These are phyloP conservation scores for Coix lacrymajobi DNA, from an alignment of 176 grass and related monocot genomes.

Conservation along the genomic window DNA sequence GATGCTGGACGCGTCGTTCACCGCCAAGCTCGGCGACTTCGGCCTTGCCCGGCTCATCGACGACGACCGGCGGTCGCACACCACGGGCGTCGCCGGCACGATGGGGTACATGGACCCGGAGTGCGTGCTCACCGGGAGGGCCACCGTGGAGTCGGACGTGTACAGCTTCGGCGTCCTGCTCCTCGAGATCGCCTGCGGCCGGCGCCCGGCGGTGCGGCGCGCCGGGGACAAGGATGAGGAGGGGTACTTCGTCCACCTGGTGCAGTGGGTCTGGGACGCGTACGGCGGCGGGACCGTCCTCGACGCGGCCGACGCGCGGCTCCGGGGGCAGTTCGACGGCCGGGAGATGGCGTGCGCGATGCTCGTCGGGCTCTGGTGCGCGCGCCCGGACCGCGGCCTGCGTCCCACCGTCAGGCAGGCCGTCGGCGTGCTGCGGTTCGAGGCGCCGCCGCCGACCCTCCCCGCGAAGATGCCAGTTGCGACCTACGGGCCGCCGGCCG, in stretches of 20 bases:
- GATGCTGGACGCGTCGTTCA: slow-evolving; percentile 1
- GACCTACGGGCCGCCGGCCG: neutral
- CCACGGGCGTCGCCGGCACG: neutral
- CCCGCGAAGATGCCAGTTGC: slow-evolving; percentile 10
- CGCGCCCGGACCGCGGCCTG: neutral
- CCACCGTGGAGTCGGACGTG: neutral
- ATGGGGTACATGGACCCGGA: slow-evolving; percentile 3
- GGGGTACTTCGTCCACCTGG: neutral
- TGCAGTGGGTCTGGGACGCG: slow-evolving; percentile 6
- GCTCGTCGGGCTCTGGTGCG: neutral
- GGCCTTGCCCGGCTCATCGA: neutral
- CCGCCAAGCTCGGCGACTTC: slow-evolving; percentile 30
- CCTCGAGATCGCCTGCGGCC: slow-evolving; percentile 18
- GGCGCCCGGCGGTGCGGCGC: neutral
- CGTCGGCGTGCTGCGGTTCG: slow-evolving; percentile 19
- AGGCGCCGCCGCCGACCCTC: neutral
- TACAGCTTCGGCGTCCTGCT: slow-evolving; percentile 50
- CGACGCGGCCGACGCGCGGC: neutral
- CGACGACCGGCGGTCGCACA: neutral
- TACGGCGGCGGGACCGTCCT: neutral
- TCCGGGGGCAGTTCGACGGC: neutral
- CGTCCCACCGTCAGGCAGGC: slow-evolving; percentile 23
- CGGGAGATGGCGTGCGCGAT: slow-evolving; percentile 12
- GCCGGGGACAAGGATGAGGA: neutral
- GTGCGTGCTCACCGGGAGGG: neutral